phyloP scores from a whole-genome alignment of 108 stramenopile genomes.

The Nannochloropsis granulata region DNA sequence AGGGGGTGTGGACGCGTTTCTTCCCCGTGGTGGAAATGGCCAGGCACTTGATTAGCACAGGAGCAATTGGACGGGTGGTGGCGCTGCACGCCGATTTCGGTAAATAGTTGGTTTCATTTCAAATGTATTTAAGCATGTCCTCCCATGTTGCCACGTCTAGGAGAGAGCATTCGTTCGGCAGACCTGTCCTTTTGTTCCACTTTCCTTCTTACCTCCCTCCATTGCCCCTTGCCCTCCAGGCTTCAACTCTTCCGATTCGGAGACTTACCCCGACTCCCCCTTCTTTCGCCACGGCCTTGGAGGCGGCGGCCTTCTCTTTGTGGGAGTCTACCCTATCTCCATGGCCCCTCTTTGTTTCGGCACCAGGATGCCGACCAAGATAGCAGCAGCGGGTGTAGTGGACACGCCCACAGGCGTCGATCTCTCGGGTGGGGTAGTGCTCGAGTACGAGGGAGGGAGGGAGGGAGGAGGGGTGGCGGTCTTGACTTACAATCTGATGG shows the following conservation, averaged over 20 bases:
- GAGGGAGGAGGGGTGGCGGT: neutral
- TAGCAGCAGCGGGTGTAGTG: neutral
- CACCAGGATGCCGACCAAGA: neutral
- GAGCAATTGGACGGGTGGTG: conserved; percentile 42
- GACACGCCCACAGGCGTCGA: conserved; percentile 16
- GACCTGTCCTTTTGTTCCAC: neutral
- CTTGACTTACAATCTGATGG: conserved; percentile 28
- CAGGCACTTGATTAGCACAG: conserved; percentile 17
- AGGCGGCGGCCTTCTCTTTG: conserved; percentile 4
- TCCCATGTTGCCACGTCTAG: conserved; percentile 1
- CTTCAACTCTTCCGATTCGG: conserved; percentile 7
- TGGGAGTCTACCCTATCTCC: neutral
- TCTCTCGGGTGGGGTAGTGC: conserved; percentile 28
- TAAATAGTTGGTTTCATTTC: conserved; percentile 7
- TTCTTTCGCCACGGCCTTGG: conserved; percentile 6
- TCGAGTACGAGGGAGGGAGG: conserved; percentile 12
- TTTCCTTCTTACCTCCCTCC: neutral
- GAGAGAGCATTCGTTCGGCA: neutral
- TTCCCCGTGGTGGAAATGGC: conserved; percentile 68
- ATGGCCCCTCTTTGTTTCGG: neutral
- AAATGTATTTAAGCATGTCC: neutral
- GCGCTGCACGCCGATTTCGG: conserved; percentile 35
- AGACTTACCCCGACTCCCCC: conserved; percentile 1
- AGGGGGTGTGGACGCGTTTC: conserved; percentile 75
- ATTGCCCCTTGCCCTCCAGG: neutral